Percentiles rank a stretch among this genome's conserved stretches.
Evolutionary conservation across 2,329 filamentous ascomycete genomes (phyloP).

Genomic region (Hypoxylon sp.): DNA sequence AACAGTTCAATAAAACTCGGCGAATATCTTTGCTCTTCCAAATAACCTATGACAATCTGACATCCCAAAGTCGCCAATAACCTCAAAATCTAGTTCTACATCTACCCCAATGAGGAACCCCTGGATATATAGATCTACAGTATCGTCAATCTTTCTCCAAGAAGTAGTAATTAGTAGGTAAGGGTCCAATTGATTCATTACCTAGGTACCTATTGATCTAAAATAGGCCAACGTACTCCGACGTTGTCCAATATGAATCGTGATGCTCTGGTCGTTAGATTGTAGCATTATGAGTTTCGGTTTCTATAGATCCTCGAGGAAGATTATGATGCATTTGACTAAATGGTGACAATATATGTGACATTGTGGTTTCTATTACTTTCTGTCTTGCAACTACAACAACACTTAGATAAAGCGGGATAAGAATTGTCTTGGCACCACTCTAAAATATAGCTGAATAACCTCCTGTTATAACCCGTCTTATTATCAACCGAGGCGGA

Average conservation of each 20-base stretch:
- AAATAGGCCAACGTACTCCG: not conserved
- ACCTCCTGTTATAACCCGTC: slow-evolving; percentile 8
- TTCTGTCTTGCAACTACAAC: not conserved
- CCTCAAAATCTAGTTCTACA: not conserved
- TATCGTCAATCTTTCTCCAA: not conserved
- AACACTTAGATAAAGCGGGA: slow-evolving; percentile 12
- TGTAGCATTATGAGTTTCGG: not conserved
- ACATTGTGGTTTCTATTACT: not conserved
- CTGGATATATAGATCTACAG: not conserved
- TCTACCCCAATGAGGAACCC: not conserved
- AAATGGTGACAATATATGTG: not conserved
- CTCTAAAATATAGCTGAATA: not conserved
- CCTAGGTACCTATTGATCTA: not conserved
- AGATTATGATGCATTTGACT: not conserved
- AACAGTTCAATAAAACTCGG: too few species aligned
- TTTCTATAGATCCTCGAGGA: not conserved
- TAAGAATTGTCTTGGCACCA: not conserved
- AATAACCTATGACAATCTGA: too few species aligned
- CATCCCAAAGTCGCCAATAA: too few species aligned
- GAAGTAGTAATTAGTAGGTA: not conserved
- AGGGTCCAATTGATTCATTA: not conserved
- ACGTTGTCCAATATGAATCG: not conserved
- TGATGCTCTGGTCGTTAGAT: not conserved
- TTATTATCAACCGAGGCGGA: slow-evolving; percentile 6
- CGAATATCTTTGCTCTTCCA: too few species aligned